phyloP scores from a whole-genome alignment of 768 basidiomycete genomes.

The Fomitopsis serialis region DNA sequence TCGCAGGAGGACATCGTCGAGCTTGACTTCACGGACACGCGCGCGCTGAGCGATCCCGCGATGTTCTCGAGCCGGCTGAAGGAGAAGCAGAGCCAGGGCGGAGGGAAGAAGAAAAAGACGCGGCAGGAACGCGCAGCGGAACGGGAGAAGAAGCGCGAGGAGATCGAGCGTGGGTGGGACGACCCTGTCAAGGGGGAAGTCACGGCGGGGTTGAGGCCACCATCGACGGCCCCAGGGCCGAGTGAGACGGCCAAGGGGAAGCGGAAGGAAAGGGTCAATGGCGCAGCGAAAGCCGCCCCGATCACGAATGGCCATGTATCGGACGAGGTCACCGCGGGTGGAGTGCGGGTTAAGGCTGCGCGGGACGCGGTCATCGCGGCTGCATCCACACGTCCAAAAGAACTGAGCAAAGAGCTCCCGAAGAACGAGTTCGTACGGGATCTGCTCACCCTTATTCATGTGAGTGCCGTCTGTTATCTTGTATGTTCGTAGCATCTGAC shows the following conservation, averaged over 20 bases:
- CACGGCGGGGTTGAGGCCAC: background rate
- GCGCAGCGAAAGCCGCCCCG: background rate
- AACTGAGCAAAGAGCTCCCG: background rate
- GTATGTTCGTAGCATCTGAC: background rate
- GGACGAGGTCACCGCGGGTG: background rate
- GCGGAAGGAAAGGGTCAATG: background rate
- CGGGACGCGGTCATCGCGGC: slow-evolving; percentile 8
- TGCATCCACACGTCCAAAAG: background rate
- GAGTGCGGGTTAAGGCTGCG: slow-evolving; percentile 5
- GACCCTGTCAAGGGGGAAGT: slow-evolving; percentile 29
- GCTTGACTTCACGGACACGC: slow-evolving; percentile 70
- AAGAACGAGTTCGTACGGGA: slow-evolving; percentile 51
- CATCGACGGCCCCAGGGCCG: background rate
- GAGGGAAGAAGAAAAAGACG: slow-evolving; percentile 27
- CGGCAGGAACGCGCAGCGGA: slow-evolving; percentile 27
- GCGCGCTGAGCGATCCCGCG: slow-evolving; percentile 63
- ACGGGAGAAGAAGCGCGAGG: slow-evolving; percentile 31
- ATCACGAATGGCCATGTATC: background rate
- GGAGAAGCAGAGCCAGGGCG: slow-evolving; percentile 18
- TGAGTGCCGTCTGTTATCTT: slow-evolving; percentile 7
- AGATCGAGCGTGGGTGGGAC: slow-evolving; percentile 63
- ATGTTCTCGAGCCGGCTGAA: slow-evolving; percentile 36
- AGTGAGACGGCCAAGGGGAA: background rate
- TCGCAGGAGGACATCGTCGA: slow-evolving; percentile 55
- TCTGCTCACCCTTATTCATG: slow-evolving; percentile 58